phyloP scores from a whole-genome alignment of 176 grass and related monocot species.

The Musa troglodytarum region DNA sequence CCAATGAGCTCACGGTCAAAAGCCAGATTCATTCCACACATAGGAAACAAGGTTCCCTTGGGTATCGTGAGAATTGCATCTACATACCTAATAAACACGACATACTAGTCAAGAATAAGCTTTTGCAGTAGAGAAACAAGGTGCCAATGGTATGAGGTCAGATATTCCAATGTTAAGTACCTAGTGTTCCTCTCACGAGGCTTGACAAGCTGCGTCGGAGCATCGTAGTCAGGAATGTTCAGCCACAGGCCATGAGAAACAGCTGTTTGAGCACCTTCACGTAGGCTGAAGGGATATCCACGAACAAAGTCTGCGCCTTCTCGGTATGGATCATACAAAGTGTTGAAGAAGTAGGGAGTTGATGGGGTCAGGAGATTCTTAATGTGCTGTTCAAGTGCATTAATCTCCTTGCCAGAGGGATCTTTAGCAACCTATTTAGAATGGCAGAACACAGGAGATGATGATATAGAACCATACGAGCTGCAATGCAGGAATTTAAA shows the following conservation, averaged over 20 bases:
- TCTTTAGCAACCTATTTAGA: slow-evolving; percentile 4
- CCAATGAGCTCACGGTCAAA: slow-evolving; percentile 9
- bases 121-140: not conserved
- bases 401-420: slow-evolving; percentile 3
- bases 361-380: not conserved
- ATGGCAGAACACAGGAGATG: not conserved
- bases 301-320: slow-evolving; percentile 1
- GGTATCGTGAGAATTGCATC: slow-evolving; percentile 3
- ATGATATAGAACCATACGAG: too few species aligned
- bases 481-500: too few species aligned
- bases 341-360: slow-evolving; percentile 7
- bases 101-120: not conserved
- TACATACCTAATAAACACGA: not conserved
- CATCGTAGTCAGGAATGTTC: slow-evolving; percentile 6
- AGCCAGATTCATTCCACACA: slow-evolving; percentile 2
- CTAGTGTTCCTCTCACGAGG: not conserved
- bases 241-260: slow-evolving; percentile 10
- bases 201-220: slow-evolving; percentile 3
- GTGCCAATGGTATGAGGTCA: not conserved
- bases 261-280: slow-evolving; percentile 2
- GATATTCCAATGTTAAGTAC: not conserved
- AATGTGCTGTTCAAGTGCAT: slow-evolving; percentile 7
- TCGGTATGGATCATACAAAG: slow-evolving; percentile 1
- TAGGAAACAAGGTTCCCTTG: slow-evolving; percentile 7
- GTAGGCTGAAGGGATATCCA: slow-evolving; percentile 4